These are phyloP conservation scores for Thinopyrum elongatum DNA, from an alignment of 176 grass and related monocot species.

Conservation along the genomic window DNA sequence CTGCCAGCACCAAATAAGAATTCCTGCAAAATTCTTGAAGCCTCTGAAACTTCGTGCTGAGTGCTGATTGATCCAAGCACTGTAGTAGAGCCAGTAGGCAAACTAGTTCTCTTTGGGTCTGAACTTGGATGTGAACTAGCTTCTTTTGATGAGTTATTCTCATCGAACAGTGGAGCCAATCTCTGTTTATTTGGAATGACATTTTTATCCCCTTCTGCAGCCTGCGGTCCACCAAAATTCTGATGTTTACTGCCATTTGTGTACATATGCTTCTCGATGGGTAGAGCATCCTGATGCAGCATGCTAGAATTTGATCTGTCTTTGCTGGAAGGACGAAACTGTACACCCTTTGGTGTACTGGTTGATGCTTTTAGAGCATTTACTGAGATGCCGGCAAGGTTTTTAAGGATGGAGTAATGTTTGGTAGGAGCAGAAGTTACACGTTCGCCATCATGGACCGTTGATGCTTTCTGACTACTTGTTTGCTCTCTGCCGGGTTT, in stretches of 20 bases:
- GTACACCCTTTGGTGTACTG: constrained; percentile 67
- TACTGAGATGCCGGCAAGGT: constrained; percentile 22
- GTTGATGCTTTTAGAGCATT: constrained; percentile 39
- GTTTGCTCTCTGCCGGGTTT: constrained; percentile 44
- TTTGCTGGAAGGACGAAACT: constrained; percentile 64
- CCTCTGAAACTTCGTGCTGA: constrained; percentile 59
- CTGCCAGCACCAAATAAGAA: constrained; percentile 74
- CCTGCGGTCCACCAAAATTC: constrained; percentile 5
- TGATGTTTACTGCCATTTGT: constrained; percentile 26
- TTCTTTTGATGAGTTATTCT: constrained; percentile 22
- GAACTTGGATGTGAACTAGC: constrained; percentile 5
- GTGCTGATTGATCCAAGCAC: constrained; percentile 18
- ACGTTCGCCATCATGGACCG: constrained; percentile 21
- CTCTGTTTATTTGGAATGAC: background rate
- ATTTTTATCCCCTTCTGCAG: constrained; percentile 21
- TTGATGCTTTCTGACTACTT: constrained; percentile 38
- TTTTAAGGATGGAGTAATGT: constrained; percentile 31
- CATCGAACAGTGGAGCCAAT: constrained; percentile 23
- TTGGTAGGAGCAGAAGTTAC: constrained; percentile 35
- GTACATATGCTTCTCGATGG: constrained; percentile 27
- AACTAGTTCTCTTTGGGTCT: constrained; percentile 25
- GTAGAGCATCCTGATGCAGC: background rate
- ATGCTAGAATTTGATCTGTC: constrained; percentile 21
- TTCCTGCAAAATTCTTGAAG: constrained; percentile 82
- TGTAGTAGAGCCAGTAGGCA: constrained; percentile 30